Conservation (phyloP, 1,284 basidiomycete species). For the Leccinum angustisporum region DNA sequence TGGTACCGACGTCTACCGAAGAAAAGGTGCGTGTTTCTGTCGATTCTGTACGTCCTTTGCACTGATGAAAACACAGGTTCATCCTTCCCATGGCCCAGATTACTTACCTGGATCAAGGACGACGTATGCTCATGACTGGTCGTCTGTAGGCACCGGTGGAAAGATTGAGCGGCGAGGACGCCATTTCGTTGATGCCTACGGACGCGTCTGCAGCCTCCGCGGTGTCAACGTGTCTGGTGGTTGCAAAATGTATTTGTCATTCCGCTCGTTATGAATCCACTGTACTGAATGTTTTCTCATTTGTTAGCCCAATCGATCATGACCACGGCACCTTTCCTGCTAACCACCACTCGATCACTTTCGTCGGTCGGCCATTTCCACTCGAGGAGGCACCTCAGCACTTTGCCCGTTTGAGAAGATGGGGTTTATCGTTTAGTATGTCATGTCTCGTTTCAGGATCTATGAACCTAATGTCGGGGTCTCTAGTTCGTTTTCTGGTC, state of each 20-base stretch:
- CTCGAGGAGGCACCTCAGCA: conserved; percentile 82
- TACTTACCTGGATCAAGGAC: conserved; percentile 47
- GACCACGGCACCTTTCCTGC: conserved; percentile 63
- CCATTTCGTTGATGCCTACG: conserved; percentile 76
- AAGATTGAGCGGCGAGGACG: conserved; percentile 59
- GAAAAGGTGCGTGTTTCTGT: conserved; percentile 5
- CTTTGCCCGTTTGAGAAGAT: conserved; percentile 74
- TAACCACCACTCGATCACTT: conserved; percentile 64
- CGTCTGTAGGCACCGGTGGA: conserved; percentile 54
- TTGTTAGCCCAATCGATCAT: conserved; percentile 58
- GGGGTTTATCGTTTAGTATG: conserved; percentile 86
- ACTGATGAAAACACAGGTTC: conserved; percentile 23
- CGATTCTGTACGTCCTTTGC: neutral
- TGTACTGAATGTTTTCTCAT: conserved; percentile 5
- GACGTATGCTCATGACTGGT: conserved; percentile 77
- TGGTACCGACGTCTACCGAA: neutral
- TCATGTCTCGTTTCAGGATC: conserved; percentile 6
- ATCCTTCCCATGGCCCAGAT: conserved; percentile 43
- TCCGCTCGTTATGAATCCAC: neutral
- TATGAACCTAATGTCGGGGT: neutral
- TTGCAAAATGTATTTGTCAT: conserved; percentile 72
- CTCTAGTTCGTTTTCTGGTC: conserved; percentile 79
- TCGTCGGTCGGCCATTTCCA: conserved; percentile 83
- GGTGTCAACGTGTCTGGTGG: conserved; percentile 83
- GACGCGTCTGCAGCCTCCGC: conserved; percentile 73